These are phyloP conservation scores for Trifolium dubium DNA, from an alignment of 306 rosid species.

Conservation along the genomic window DNA sequence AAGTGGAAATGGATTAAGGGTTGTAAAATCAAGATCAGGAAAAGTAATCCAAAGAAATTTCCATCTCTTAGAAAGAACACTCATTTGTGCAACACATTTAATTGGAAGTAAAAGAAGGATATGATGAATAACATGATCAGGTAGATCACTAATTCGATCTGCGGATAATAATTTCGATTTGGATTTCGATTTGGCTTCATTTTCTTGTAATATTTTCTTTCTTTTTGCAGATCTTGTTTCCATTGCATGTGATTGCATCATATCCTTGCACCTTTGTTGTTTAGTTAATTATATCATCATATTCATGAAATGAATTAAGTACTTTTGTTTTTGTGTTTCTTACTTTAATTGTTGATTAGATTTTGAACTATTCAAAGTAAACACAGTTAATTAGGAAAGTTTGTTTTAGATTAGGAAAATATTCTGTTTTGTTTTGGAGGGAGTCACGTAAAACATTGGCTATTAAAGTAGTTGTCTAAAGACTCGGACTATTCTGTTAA, in stretches of 20 bases:
- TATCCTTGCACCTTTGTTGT: background rate
- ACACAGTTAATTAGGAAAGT: slow-evolving; percentile 47
- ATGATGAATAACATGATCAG: slow-evolving; percentile 69
- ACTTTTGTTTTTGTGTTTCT: slow-evolving; percentile 13
- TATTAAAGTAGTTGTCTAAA: slow-evolving; percentile 24
- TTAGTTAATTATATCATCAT: background rate
- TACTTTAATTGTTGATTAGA: slow-evolving; percentile 31
- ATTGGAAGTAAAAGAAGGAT: slow-evolving; percentile 69
- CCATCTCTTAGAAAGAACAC: slow-evolving; percentile 71
- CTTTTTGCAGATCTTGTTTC: slow-evolving; percentile 71
- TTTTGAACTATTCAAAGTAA: slow-evolving; percentile 64
- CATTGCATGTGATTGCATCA: slow-evolving; percentile 44
- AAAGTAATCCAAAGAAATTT: slow-evolving; percentile 66
- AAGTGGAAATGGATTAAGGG: slow-evolving; percentile 36
- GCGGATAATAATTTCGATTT: slow-evolving; percentile 13
- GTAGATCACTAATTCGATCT: slow-evolving; percentile 76
- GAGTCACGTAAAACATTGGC: slow-evolving; percentile 23
- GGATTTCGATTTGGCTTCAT: slow-evolving; percentile 5
- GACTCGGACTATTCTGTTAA: slow-evolving; percentile 35
- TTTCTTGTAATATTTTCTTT: slow-evolving; percentile 36
- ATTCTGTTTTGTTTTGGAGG: slow-evolving; percentile 9
- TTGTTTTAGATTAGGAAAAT: slow-evolving; percentile 44
- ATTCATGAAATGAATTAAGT: background rate
- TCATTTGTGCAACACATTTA: slow-evolving; percentile 65
- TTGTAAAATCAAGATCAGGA: slow-evolving; percentile 85